Conservation (phyloP, 352 stramenopile species). For the Pythium sukuiense region DNA sequence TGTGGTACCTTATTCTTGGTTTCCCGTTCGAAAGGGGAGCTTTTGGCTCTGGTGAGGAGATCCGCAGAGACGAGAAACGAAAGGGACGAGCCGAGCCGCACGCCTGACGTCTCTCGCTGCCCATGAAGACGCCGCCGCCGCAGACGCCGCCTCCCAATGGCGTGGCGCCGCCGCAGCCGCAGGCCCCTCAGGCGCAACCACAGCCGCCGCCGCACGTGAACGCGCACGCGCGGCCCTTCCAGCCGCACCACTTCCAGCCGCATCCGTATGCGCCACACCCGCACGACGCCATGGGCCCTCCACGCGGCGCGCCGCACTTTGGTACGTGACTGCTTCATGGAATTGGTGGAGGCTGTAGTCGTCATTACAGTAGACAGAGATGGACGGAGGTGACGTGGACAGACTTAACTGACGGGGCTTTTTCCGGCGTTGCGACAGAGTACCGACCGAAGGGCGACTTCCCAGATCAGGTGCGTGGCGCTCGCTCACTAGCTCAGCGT, state of each 20-base stretch:
- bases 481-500: neutral
- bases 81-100: constrained; percentile 1
- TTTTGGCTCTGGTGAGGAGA: constrained; percentile 15
- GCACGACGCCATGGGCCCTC: constrained; percentile 17
- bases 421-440: constrained; percentile 5
- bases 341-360: too few relatives aligned
- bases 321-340: neutral
- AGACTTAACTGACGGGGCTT: neutral
- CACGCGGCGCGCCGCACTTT: constrained; percentile 15
- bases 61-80: constrained; percentile 7
- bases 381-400: neutral
- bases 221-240: constrained; percentile 26
- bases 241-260: constrained; percentile 14
- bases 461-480: constrained; percentile 12
- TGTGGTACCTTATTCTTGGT: neutral
- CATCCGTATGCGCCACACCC: constrained; percentile 22
- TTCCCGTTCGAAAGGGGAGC: constrained; percentile 11
- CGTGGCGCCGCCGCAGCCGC: neutral
- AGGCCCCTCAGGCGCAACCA: neutral
- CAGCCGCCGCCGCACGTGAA: constrained; percentile 17
- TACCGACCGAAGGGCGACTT: constrained; percentile 27
- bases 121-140: constrained; percentile 5
- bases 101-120: neutral
- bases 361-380: too few relatives aligned
- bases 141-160: constrained; percentile 15